Evolutionary conservation across 441 rosid genomes (phyloP), one percentile per base, ranked within the genome.

Genomic region (Corymbia calophylla): DNA sequence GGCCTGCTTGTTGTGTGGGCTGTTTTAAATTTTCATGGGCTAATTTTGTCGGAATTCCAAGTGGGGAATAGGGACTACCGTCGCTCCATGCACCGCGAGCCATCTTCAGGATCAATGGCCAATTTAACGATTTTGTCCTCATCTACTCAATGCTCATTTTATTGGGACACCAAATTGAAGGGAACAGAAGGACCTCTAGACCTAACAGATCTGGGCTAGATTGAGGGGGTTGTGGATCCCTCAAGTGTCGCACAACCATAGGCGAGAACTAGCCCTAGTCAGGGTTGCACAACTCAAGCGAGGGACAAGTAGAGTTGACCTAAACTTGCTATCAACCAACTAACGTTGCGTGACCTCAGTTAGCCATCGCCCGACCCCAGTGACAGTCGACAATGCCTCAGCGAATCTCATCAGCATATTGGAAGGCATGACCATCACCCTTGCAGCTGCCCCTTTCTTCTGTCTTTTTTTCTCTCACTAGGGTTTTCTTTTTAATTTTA

Each of bases 311-410:
- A 23, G 62, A 29, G 29, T 58, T 58, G 62, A 12, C 62, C 14
- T 19, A 23, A 9, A 5, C 62, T 3, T 4, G 0, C 62, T 23
- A 58, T 58, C 62, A 0, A 58, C 14, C 0, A 13, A 23, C 6
- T 56, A 56, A 56, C 29, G 13, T 0, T 8, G 0, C 1, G 2
- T 0, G 9, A 62, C 44, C 77, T 16, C 0, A 1, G 5, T 23
- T n/a, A 16, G 23, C 0, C 35, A 66, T 66, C 77, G 3, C 35
- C 44, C 1, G 9, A 64, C 35, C 35, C 10, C 2, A 1, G 9
- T 8, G 39, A 64, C 39, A 5, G n/a, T n/a, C 7, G 35, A 64
- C 3, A 2, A 64, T 64, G 39, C 5, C 73, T n/a, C 7, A 9
- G 3, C 11, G 27, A 25, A 10, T 27, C 60, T 55, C 0, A 5